A percentile compares a stretch with the other conserved stretches of the same genome.
These are phyloP conservation scores for Solanum chiquidenum DNA, from an alignment of 257 asterid genomes.

Conservation along the genomic window DNA sequence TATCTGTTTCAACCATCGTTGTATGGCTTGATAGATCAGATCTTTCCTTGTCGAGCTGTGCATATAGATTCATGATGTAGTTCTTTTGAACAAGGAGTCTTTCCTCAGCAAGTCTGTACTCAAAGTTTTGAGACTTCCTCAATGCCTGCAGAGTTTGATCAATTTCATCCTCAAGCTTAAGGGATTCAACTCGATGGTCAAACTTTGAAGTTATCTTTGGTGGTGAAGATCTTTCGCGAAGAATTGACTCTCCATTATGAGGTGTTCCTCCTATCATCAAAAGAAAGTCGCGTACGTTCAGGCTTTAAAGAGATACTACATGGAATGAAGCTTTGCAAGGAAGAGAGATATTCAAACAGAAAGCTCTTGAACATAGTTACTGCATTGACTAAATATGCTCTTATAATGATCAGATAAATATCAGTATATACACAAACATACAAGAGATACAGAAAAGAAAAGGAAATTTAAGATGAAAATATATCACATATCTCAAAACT, in stretches of 20 bases:
- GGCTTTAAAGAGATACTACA: neutral
- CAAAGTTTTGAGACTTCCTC: slow-evolving; percentile 48
- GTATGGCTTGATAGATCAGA: slow-evolving; percentile 18
- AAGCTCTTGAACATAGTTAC: neutral
- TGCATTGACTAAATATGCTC: neutral
- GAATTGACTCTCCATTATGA: neutral
- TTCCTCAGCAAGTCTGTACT: slow-evolving; percentile 49
- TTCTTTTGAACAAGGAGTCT: slow-evolving; percentile 40
- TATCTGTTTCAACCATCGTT: slow-evolving; percentile 16
- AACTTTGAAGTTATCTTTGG: slow-evolving; percentile 16
- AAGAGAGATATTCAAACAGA: neutral
- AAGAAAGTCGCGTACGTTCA: neutral
- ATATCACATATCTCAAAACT: neutral
- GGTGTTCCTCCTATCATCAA: slow-evolving; percentile 6
- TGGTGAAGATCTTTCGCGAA: slow-evolving; percentile 4
- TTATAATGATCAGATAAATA: neutral
- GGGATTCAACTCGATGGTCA: slow-evolving; percentile 39
- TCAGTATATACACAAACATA: neutral
- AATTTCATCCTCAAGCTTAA: slow-evolving; percentile 42
- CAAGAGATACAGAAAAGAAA: neutral
- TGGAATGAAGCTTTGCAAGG: neutral
- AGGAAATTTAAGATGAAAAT: neutral
- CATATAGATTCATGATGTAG: slow-evolving; percentile 32
- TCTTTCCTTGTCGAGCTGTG: slow-evolving; percentile 47
- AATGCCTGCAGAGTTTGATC: slow-evolving; percentile 29